Conservation (phyloP, 305 asterid genomes). For the Fraxinus xanthoxyloides region DNA sequence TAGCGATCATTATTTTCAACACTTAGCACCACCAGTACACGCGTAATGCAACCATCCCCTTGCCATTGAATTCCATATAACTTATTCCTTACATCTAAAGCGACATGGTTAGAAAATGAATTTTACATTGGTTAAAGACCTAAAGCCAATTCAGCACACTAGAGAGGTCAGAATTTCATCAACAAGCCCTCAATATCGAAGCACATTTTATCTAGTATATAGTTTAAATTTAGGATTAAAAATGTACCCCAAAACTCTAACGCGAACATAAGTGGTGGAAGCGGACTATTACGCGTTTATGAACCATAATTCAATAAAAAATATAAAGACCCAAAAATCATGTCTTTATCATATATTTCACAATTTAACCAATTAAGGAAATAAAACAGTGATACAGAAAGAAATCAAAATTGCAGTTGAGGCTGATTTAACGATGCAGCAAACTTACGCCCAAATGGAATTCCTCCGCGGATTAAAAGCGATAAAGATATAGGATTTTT, state of each 20-base stretch:
- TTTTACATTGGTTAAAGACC: not conserved
- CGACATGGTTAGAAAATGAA: not conserved
- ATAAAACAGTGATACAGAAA: not conserved
- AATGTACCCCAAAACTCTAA: not conserved
- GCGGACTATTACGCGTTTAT: not conserved
- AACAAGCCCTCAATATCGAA: not conserved
- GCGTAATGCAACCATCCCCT: not conserved
- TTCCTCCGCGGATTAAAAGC: not conserved
- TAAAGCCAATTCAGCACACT: not conserved
- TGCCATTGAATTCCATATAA: not conserved
- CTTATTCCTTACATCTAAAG: not conserved
- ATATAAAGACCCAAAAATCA: not conserved
- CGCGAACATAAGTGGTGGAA: not conserved
- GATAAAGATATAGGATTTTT: not conserved
- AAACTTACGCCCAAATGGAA: not conserved
- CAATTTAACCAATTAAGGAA: not conserved
- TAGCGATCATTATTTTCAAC: not conserved
- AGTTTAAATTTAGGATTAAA: not conserved
- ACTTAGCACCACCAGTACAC: not conserved
- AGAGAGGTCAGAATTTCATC: not conserved
- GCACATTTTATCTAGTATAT: not conserved
- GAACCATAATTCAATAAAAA: not conserved
- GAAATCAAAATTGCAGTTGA: not conserved
- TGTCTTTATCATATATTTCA: not conserved
- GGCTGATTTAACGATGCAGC: not conserved